Conservation (phyloP, 805 yeast genomes). For the Hanseniaspora pseudoguilliermondii region DNA sequence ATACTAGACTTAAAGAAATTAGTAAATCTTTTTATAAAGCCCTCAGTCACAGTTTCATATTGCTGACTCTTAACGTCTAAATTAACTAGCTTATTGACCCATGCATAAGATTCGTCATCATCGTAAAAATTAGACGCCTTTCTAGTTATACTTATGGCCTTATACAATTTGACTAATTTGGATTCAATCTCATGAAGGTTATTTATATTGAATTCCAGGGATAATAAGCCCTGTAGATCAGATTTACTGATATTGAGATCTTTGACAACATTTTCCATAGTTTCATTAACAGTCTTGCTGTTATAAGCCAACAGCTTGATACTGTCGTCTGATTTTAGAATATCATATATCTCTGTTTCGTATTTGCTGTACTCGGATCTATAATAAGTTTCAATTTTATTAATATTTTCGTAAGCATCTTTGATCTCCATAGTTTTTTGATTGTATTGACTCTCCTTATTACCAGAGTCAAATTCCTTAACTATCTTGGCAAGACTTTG, state of each 20-base stretch:
- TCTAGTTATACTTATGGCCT: conserved; percentile 49
- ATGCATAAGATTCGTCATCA: conserved; percentile 29
- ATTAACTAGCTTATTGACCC: conserved; percentile 31
- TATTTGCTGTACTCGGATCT: conserved; percentile 52
- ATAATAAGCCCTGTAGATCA: conserved; percentile 37
- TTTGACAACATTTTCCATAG: conserved; percentile 51
- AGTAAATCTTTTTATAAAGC: conserved; percentile 38
- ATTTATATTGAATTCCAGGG: conserved; percentile 36
- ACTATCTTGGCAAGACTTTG: conserved; percentile 24
- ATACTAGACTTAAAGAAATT: conserved; percentile 31
- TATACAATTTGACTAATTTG: conserved; percentile 42
- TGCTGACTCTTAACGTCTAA: conserved; percentile 56
- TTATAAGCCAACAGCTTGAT: conserved; percentile 73
- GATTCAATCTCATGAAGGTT: conserved; percentile 41
- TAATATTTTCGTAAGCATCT: conserved; percentile 42
- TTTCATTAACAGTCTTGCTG: conserved; percentile 60
- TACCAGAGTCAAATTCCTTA: background rate
- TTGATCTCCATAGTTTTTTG: conserved; percentile 36
- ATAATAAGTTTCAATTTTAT: conserved; percentile 42
- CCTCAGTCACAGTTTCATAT: conserved; percentile 43
- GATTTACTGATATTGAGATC: conserved; percentile 55
- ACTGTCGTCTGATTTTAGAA: conserved; percentile 68
- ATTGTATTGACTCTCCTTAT: background rate
- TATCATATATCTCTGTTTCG: conserved; percentile 52
- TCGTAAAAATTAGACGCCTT: conserved; percentile 2